Evolutionary conservation across 2,329 filamentous ascomycete genomes (phyloP).

Genomic region (Acephala macrosclerotiorum): DNA sequence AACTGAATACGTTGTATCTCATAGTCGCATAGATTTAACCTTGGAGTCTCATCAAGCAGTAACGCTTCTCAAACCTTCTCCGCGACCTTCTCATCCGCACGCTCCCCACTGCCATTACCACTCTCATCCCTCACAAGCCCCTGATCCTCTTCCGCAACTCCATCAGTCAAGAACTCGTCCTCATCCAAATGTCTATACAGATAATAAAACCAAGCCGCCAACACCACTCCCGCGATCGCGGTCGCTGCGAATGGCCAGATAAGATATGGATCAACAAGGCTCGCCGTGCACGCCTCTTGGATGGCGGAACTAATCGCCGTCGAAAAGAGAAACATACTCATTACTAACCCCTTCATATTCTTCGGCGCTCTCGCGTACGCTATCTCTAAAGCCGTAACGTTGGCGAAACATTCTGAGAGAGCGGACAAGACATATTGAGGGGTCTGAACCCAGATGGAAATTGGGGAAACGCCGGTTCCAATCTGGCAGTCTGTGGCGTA

Average conservation of each 20-base stretch:
- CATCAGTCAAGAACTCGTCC: constrained; percentile 57
- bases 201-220: constrained; percentile 71
- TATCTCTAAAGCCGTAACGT: constrained; percentile 72
- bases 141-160: not conserved
- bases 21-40: no score
- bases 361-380: constrained; percentile 78
- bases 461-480: constrained; percentile 27
- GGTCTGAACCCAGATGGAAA: constrained; percentile 45
- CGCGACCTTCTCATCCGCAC: not conserved
- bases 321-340: constrained; percentile 73
- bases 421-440: constrained; percentile 52
- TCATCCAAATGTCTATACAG: constrained; percentile 68
- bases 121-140: not conserved
- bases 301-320: constrained; percentile 58
- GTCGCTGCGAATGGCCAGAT: constrained; percentile 76
- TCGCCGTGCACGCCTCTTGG: constrained; percentile 21
- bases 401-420: constrained; percentile 62
- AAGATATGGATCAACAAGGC: constrained; percentile 63
- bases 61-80: not conserved
- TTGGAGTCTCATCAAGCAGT: not conserved
- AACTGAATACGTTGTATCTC: not conserved
- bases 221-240: constrained; percentile 65
- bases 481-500: constrained; percentile 28
- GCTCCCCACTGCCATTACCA: not conserved
- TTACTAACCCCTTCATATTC: constrained; percentile 82